phyloP scores from a whole-genome alignment of 345 rosid species.

The Gossypium anomalum region DNA sequence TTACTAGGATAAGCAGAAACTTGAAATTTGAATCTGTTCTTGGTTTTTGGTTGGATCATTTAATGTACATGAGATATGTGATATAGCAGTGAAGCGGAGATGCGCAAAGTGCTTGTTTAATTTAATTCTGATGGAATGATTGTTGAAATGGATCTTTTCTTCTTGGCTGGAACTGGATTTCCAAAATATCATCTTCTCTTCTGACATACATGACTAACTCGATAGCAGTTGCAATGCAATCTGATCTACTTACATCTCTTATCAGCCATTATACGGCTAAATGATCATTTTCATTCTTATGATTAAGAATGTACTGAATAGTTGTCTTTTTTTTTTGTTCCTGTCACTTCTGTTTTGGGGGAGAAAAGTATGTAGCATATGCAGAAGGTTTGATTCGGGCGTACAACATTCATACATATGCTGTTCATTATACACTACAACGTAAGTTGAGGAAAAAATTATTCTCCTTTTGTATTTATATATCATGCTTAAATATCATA shows the following conservation, averaged over 20 bases:
- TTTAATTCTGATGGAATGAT: background rate
- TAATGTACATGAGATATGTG: background rate
- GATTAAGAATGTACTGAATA: background rate
- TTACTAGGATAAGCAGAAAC: background rate
- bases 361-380: conserved; percentile 80
- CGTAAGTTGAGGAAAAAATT: conserved; percentile 43
- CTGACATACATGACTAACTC: background rate
- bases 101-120: background rate
- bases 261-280: background rate
- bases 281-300: conserved; percentile 5
- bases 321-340: conserved; percentile 13
- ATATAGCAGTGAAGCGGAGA: background rate
- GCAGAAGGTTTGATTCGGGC: conserved; percentile 98
- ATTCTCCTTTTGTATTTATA: background rate
- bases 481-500: conserved; percentile 4
- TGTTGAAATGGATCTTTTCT: background rate
- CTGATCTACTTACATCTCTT: background rate
- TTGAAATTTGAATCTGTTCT: conserved; percentile 4
- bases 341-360: conserved; percentile 12
- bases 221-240: background rate
- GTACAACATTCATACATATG: conserved; percentile 90
- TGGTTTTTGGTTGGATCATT: background rate
- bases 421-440: conserved; percentile 84
- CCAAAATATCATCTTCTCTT: background rate
- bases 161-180: background rate